Conservation (phyloP, 768 basidiomycete genomes). For the Tricholoma terreum region DNA sequence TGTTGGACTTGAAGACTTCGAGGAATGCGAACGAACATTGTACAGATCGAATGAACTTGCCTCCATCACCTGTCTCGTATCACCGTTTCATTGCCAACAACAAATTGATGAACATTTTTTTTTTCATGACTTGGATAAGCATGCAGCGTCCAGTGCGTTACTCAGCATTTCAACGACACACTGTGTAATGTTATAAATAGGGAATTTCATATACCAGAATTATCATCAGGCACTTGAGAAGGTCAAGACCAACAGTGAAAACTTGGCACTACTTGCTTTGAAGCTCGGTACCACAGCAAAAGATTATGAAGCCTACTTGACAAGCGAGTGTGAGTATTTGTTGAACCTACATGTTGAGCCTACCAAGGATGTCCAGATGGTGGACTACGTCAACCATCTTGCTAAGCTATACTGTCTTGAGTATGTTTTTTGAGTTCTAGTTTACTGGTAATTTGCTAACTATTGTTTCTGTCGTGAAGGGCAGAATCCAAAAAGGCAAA, state of each 20-base stretch:
- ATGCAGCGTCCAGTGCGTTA: no score
- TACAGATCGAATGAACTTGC: no score
- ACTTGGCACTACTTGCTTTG: conserved; percentile 10
- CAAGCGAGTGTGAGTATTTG: conserved; percentile 25
- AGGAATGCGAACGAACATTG: no score
- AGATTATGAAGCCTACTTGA: no score
- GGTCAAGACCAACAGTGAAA: conserved; percentile 10
- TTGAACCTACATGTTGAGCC: conserved; percentile 22
- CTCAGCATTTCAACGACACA: no score
- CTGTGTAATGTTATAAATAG: no score
- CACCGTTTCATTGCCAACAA: no score
- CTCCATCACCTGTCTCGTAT: no score
- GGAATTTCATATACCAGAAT: conserved; percentile 15
- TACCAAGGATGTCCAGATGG: conserved; percentile 23
- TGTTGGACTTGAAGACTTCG: no score
- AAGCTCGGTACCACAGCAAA: conserved; percentile 22
- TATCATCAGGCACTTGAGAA: conserved; percentile 28
- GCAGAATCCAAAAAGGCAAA: not conserved
- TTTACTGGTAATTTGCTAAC: not conserved
- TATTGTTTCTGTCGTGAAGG: not conserved
- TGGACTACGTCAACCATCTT: conserved; percentile 32
- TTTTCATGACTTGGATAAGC: no score
- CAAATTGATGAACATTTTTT: no score
- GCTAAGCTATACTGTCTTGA: conserved; percentile 11
- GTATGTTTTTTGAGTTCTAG: no score